Conservation (phyloP, 192 early-diverging fungal species). For the Backusella sp. region DNA sequence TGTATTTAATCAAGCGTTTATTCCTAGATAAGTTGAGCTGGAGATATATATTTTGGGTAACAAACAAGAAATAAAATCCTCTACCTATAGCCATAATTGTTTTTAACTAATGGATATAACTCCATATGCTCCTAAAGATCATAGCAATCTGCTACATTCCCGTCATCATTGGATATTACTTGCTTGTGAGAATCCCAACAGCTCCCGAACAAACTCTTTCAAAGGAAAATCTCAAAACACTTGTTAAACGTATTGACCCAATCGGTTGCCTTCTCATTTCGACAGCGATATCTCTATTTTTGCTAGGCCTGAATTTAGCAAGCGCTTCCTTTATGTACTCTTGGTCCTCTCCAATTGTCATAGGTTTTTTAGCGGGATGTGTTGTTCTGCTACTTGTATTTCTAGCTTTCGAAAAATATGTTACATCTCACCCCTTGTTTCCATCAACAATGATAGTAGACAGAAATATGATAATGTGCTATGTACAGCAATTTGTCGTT, state of each 20-base stretch:
- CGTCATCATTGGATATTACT: neutral
- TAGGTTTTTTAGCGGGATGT: neutral
- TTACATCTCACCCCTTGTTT: too few relatives aligned
- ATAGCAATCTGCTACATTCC: neutral
- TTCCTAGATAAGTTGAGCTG: too few relatives aligned
- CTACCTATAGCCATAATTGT: too few relatives aligned
- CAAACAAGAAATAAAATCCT: too few relatives aligned
- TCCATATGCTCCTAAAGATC: too few relatives aligned
- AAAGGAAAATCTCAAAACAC: neutral
- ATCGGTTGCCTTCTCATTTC: neutral
- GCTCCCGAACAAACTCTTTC: neutral
- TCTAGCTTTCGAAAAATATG: too few relatives aligned
- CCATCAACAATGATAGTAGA: too few relatives aligned
- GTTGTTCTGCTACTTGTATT: neutral
- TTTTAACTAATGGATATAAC: too few relatives aligned
- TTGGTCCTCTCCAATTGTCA: constrained; percentile 13
- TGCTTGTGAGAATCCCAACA: neutral
- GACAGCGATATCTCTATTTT: neutral
- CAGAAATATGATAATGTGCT: neutral
- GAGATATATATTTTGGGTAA: too few relatives aligned
- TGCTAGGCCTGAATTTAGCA: neutral
- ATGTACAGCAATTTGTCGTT: neutral
- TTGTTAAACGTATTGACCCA: neutral
- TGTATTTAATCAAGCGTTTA: too few relatives aligned
- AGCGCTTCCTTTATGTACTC: neutral